A percentile compares a stretch with the other conserved stretches of the same genome.
phyloP scores from a whole-genome alignment of 352 stramenopile genomes.

The Globisporangium parvum region DNA sequence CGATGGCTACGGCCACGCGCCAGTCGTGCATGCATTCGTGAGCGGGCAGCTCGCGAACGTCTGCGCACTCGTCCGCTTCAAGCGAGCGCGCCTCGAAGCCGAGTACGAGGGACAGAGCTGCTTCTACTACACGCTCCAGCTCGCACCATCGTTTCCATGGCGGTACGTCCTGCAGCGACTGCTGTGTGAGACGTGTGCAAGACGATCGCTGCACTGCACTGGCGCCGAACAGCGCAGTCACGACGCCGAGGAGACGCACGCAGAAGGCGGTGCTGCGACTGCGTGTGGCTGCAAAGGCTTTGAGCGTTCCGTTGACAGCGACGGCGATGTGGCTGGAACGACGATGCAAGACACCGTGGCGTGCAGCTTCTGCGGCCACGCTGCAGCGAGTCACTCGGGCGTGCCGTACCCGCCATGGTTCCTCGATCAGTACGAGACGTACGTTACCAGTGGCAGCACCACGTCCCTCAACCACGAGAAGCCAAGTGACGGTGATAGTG shows the following conservation, averaged over 20 bases:
- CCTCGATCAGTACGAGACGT: conserved; percentile 65
- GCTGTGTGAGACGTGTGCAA: conserved; percentile 21
- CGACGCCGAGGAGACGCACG: background rate
- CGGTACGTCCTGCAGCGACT: conserved; percentile 32
- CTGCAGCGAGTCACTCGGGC: conserved; percentile 16
- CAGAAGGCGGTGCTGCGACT: too few relatives aligned
- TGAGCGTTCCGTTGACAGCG: conserved; percentile 13
- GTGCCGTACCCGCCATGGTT: conserved; percentile 65
- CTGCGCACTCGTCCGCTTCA: conserved; percentile 27
- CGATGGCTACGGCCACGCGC: conserved; percentile 44
- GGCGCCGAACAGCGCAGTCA: background rate
- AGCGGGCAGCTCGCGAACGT: conserved; percentile 20
- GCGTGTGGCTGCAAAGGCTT: conserved; percentile 51
- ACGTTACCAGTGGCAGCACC: conserved; percentile 6
- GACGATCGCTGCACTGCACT: conserved; percentile 15
- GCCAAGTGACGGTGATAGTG: background rate
- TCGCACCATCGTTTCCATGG: conserved; percentile 43
- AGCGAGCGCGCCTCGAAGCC: conserved; percentile 33
- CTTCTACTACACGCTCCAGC: conserved; percentile 16
- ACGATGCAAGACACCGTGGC: conserved; percentile 47
- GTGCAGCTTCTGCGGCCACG: conserved; percentile 52
- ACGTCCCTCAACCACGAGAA: background rate
- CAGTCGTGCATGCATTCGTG: conserved; percentile 31
- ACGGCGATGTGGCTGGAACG: too few relatives aligned
- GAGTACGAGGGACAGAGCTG: conserved; percentile 61